phyloP scores from a whole-genome alignment of 345 rosid genomes.

The Rubroshorea leprosula region DNA sequence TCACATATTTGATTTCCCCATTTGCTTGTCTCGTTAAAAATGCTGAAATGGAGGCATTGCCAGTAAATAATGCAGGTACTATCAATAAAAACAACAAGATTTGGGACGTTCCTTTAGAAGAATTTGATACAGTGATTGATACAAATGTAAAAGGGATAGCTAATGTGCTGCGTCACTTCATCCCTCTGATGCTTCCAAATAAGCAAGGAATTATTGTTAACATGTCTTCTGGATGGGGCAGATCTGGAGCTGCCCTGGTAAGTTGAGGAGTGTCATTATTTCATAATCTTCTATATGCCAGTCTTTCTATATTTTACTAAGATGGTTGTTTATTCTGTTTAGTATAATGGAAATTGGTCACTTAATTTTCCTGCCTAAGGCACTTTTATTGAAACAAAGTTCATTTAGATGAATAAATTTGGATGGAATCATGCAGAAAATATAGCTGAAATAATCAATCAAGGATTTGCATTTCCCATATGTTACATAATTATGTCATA shows the following conservation, averaged over 20 bases:
- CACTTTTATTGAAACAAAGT: no score
- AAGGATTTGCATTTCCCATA: background rate
- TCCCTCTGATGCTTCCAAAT: slow-evolving; percentile 74
- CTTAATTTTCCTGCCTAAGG: no score
- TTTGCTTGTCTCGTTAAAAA: background rate
- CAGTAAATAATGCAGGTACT: slow-evolving; percentile 94
- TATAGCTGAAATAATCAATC: background rate
- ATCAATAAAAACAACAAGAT: slow-evolving; percentile 84
- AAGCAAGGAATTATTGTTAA: slow-evolving; percentile 83
- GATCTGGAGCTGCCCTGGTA: slow-evolving; percentile 97
- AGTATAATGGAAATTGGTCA: no score
- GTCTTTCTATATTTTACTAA: no score
- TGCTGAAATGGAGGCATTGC: slow-evolving; percentile 12
- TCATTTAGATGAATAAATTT: no score
- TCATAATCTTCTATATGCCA: no score
- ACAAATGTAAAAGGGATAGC: slow-evolving; percentile 84
- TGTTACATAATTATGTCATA: no score
- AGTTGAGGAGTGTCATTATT: no score
- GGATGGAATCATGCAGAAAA: no score
- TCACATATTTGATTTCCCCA: background rate
- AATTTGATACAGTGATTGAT: slow-evolving; percentile 82
- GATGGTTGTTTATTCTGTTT: no score
- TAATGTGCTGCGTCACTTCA: slow-evolving; percentile 81
- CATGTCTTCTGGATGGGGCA: slow-evolving; percentile 96
- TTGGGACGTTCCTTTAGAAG: slow-evolving; percentile 92